Evolutionary conservation across 2,329 filamentous ascomycete species (phyloP), one percentile per base, ranked within the genome.

Genomic region (Fusarium subglutinans): DNA sequence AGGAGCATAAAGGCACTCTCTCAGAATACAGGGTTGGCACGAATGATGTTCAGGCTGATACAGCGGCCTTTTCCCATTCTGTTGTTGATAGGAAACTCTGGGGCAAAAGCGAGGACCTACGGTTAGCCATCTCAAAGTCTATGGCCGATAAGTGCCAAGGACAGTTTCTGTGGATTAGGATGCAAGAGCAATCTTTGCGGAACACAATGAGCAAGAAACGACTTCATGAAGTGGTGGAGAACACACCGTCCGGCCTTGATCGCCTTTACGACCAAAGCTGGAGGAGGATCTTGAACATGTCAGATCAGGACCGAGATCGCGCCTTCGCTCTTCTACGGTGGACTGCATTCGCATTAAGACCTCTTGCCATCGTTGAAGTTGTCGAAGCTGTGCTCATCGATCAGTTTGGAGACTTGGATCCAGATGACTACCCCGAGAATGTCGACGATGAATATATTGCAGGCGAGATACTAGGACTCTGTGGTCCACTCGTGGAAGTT

Each of bases 101-200:
- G 0, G 80, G 79, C 6, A 80, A 82, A 24, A 73, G 60, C 12
- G 28, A 77, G 1, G 26, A 45, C 2, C 30, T 79, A 0, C 68
- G 64, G 24, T 4, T 59, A 1, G 48, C 70, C 0, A 60, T 83
- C 4, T 78, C 80, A 4, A 17, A 74, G 9, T 63, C 47, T n/a
- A 76, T 83, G 62, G 63, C 80, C 0, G 55, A 77, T 7, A 66
- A 76, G 3, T 82, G 78, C 33, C 68, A 80, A 4, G 82, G 80
- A 0, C 82, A 82, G 44, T 83, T 84, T 40, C 48, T 83, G 1
- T 82, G 76, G 74, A 68, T 83, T 2, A 80, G 77, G 20, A 38
- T 83, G 66, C 76, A 81, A 17, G 77, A 78, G 13, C 38, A 74
- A 3, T 66, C 75, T 8, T 50, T 83, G 2, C 63, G 71, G 0